phyloP scores from a whole-genome alignment of 2,329 filamentous ascomycete species.

The Phaeosphaeriaceae sp. region DNA sequence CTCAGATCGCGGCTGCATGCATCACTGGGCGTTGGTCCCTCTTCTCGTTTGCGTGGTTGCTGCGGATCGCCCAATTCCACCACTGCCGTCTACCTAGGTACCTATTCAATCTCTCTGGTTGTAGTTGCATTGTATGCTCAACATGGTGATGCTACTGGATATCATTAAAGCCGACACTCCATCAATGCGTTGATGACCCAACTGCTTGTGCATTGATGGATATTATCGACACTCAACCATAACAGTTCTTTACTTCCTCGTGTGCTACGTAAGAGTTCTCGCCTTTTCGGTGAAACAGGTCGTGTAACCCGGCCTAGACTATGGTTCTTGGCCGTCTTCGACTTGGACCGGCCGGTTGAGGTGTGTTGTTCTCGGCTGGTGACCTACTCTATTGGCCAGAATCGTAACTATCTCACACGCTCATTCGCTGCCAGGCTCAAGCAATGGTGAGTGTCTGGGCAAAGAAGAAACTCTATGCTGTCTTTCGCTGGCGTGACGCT shows the following conservation, averaged over 20 bases:
- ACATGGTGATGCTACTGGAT: neutral
- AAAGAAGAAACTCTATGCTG: neutral
- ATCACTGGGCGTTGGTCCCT: conserved; percentile 13
- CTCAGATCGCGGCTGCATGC: conserved; percentile 12
- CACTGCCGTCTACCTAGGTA: conserved; percentile 13
- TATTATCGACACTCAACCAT: neutral
- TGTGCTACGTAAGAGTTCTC: conserved; percentile 4
- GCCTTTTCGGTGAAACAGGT: conserved; percentile 6
- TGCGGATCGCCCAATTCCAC: conserved; percentile 23
- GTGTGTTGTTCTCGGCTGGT: conserved; percentile 5
- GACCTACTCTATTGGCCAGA: neutral
- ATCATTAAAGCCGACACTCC: neutral
- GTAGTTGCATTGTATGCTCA: neutral
- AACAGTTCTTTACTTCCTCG: neutral
- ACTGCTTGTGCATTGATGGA: conserved; percentile 1
- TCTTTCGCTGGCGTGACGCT: neutral
- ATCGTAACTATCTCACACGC: neutral
- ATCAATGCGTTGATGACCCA: neutral
- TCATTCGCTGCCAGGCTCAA: neutral
- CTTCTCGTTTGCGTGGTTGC: conserved; percentile 23
- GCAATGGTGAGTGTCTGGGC: neutral
- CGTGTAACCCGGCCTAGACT: conserved; percentile 3
- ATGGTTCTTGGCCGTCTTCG: neutral
- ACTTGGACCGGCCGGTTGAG: neutral
- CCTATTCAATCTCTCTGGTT: neutral